Conservation (phyloP, 805 yeast genomes). For the Wickerhamiella brachini region DNA sequence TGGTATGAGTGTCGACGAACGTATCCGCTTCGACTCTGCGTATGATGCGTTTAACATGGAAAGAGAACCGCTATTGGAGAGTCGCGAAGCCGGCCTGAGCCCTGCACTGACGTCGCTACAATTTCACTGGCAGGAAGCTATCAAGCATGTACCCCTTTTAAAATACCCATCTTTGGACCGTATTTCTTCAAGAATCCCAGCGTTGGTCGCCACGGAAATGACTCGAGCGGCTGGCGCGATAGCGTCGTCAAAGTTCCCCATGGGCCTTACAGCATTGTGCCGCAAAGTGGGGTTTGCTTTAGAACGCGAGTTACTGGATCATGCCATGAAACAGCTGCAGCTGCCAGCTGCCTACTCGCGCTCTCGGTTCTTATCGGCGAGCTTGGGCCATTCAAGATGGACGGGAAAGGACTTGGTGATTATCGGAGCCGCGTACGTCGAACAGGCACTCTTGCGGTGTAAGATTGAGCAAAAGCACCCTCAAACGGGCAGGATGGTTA, state of each 20-base stretch:
- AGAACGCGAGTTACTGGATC: conserved; percentile 7
- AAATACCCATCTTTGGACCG: not conserved
- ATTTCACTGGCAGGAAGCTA: not conserved
- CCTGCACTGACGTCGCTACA: conserved; percentile 29
- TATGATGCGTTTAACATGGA: conserved; percentile 52
- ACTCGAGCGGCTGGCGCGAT: conserved; percentile 1
- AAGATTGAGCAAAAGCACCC: conserved; percentile 15
- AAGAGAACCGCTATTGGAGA: conserved; percentile 57
- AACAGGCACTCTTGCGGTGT: conserved; percentile 15
- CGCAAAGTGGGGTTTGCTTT: conserved; percentile 6
- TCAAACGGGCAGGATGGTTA: conserved; percentile 33
- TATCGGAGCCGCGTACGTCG: conserved; percentile 23
- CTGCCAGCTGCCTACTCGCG: conserved; percentile 3
- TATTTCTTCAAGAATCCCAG: not conserved
- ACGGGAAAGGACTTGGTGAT: conserved; percentile 27
- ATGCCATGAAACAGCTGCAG: not conserved
- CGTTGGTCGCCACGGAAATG: conserved; percentile 6
- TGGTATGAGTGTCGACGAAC: conserved; percentile 30
- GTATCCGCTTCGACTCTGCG: conserved; percentile 38
- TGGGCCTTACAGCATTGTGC: conserved; percentile 9
- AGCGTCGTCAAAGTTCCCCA: conserved; percentile 5
- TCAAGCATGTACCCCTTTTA: conserved; percentile 2
- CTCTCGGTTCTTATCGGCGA: conserved; percentile 8
- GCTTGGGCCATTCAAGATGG: conserved; percentile 12
- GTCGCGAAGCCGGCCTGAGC: not conserved